phyloP scores from a whole-genome alignment of 2,329 filamentous ascomycete species.

The Talaromyces marneffei region DNA sequence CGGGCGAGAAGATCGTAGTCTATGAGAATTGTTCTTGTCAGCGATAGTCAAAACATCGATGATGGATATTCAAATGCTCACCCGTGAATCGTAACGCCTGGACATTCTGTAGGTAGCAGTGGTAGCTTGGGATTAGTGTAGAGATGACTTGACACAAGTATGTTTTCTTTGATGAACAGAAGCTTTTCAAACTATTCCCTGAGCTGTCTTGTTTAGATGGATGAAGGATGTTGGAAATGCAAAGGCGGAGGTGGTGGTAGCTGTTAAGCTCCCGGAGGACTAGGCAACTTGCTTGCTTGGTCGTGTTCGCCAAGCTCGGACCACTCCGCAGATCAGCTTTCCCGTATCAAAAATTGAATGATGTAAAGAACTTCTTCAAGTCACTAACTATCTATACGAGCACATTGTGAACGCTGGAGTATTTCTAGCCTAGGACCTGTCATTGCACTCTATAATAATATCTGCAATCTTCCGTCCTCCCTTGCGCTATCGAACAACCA shows the following conservation, averaged over 20 bases:
- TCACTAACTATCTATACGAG: not conserved
- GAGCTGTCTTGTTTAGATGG: slow-evolving; percentile 10
- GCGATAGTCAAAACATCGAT: slow-evolving; percentile 21
- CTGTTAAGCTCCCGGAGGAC: slow-evolving; percentile 30
- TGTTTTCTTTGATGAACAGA: not conserved
- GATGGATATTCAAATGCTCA: slow-evolving; percentile 42
- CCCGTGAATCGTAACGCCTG: slow-evolving; percentile 93
- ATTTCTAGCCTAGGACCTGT: not conserved
- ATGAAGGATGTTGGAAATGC: slow-evolving; percentile 13
- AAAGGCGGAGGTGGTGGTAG: slow-evolving; percentile 11
- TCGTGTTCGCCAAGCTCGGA: slow-evolving; percentile 38
- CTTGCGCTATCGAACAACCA: slow-evolving; percentile 28
- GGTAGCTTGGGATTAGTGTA: not conserved
- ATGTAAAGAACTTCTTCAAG: slow-evolving; percentile 1
- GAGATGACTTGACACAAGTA: not conserved
- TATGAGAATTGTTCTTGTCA: slow-evolving; percentile 40
- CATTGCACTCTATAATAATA: not conserved
- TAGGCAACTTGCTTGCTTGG: slow-evolving; percentile 35
- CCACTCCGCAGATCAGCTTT: slow-evolving; percentile 28
- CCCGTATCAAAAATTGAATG: slow-evolving; percentile 14
- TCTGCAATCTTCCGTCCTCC: not conserved
- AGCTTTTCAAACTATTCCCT: not conserved
- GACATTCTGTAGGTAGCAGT: slow-evolving; percentile 61
- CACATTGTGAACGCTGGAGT: not conserved
- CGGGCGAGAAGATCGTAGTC: slow-evolving; percentile 99